Percentiles rank a stretch among this genome's conserved stretches.
phyloP scores from a whole-genome alignment of 2,329 filamentous ascomycete species.

The Colletotrichum sp. region DNA sequence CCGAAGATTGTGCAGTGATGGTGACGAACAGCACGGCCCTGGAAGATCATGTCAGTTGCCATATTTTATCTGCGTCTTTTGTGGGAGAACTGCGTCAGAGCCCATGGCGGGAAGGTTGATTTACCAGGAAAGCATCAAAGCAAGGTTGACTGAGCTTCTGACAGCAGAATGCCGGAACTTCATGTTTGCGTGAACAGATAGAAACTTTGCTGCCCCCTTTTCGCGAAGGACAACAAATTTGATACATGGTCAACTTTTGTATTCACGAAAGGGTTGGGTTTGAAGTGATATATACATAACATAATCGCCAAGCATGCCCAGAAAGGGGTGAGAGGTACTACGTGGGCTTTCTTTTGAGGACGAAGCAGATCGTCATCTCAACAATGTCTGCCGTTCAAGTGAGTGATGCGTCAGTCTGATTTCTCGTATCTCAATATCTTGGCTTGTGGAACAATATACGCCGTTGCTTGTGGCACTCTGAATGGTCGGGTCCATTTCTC shows the following conservation, averaged over 20 bases:
- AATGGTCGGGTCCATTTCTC: neutral
- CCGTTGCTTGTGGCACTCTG: accelerated
- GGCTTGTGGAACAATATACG: neutral
- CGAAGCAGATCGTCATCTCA: neutral
- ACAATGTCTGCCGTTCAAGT: neutral
- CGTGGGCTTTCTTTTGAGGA: neutral
- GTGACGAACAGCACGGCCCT: neutral
- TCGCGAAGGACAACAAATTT: accelerated
- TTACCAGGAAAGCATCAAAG: neutral
- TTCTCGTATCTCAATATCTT: neutral
- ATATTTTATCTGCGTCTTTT: accelerated
- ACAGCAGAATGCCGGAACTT: neutral
- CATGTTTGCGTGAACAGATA: neutral
- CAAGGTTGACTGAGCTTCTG: neutral
- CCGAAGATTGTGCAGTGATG: neutral
- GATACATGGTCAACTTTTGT: neutral
- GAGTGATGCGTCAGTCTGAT: neutral
- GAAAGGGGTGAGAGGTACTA: neutral
- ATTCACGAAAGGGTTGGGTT: accelerated
- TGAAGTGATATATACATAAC: accelerated
- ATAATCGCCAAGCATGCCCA: neutral
- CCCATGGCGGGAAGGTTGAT: neutral
- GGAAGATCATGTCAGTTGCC: neutral
- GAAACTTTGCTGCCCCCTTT: neutral
- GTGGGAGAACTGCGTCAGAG: neutral